Evolutionary conservation across 768 basidiomycete genomes (phyloP).

Genomic region (Termitomyces sp.): DNA sequence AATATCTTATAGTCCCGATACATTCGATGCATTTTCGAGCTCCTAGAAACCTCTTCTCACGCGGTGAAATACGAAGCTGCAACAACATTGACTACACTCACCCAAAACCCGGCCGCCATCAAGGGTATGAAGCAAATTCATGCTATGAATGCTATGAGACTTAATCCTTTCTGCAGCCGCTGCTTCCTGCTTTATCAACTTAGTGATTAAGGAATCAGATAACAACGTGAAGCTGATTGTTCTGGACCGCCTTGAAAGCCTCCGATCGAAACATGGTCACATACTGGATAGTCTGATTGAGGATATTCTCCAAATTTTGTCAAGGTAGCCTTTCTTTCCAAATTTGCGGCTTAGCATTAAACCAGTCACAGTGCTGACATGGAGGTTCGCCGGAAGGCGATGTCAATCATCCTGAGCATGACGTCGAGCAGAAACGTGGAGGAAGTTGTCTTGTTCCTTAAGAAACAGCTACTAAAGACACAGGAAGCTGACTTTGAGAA

Average conservation of each 20-base stretch:
- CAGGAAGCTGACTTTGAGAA: slow-evolving; percentile 93
- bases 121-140: slow-evolving; percentile 59
- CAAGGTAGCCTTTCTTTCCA: slow-evolving; percentile 47
- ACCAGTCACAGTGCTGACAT: slow-evolving; percentile 72
- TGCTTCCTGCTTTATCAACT: slow-evolving; percentile 82
- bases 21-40: slow-evolving; percentile 90
- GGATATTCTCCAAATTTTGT: slow-evolving; percentile 91
- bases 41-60: slow-evolving; percentile 85
- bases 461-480: slow-evolving; percentile 95
- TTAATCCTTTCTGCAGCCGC: slow-evolving; percentile 56
- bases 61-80: slow-evolving; percentile 98
- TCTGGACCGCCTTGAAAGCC: slow-evolving; percentile 80
- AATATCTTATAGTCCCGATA: slow-evolving; percentile 67
- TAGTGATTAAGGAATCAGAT: slow-evolving; percentile 94
- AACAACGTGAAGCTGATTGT: slow-evolving; percentile 99
- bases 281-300: slow-evolving; percentile 90
- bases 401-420: slow-evolving; percentile 88
- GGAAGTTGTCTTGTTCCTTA: slow-evolving; percentile 93
- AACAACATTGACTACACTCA: slow-evolving; percentile 88
- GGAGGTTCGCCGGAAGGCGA: slow-evolving; percentile 93
- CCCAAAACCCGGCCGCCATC: slow-evolving; percentile 93
- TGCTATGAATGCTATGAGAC: neutral
- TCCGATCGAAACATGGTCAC: slow-evolving; percentile 83
- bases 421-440: slow-evolving; percentile 93
- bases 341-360: neutral